Conservation (phyloP, 2,329 filamentous ascomycete genomes). For the Apiospora pterosperma region DNA sequence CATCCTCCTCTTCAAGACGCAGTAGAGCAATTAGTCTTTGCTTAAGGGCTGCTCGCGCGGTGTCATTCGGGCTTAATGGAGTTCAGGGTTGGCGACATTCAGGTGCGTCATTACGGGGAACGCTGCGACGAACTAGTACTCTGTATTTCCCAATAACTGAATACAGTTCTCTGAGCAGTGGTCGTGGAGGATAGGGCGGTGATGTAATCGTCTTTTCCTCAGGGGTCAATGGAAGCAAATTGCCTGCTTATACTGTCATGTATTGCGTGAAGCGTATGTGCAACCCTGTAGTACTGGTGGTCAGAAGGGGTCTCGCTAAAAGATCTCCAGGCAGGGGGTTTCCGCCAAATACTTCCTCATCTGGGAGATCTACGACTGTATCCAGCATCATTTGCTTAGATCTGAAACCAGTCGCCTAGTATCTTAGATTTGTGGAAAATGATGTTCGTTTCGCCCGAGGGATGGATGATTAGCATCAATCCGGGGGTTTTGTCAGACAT, state of each 20-base stretch:
- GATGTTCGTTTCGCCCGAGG: not conserved
- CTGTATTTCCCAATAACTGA: not conserved
- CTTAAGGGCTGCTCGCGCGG: not conserved
- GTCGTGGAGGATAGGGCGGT: not conserved
- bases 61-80: conserved; percentile 1
- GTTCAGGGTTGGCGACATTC: not conserved
- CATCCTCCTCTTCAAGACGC: conserved; percentile 98
- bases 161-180: not conserved
- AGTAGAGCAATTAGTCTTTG: conserved; percentile 49
- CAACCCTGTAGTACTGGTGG: not conserved
- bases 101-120: not conserved
- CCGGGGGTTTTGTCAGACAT: not conserved
- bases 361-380: not conserved
- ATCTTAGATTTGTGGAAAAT: not conserved
- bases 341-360: not conserved
- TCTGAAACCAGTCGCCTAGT: not conserved
- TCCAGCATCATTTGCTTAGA: not conserved
- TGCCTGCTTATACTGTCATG: not conserved
- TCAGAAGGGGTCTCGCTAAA: not conserved
- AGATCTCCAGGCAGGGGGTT: not conserved
- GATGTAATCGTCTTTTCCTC: not conserved
- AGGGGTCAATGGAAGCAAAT: conserved; percentile 1
- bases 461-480: not conserved
- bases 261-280: not conserved
- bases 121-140: not conserved